phyloP scores from a whole-genome alignment of 2,329 filamentous ascomycete species.

The Apiospora kogelbergensis region DNA sequence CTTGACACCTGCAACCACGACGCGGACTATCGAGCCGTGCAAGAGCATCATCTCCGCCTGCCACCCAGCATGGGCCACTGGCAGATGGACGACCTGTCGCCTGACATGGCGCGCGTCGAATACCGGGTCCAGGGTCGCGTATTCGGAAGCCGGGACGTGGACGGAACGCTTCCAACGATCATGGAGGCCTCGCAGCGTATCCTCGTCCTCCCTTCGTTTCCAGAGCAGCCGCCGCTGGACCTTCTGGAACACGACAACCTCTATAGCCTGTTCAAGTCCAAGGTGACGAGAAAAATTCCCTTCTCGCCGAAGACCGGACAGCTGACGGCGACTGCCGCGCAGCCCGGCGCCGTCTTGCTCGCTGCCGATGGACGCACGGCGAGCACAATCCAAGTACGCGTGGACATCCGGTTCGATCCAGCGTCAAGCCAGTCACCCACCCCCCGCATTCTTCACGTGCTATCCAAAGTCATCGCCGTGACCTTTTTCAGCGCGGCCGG shows the following conservation, averaged over 20 bases:
- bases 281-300: slow-evolving; percentile 53
- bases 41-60: slow-evolving; percentile 51
- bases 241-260: slow-evolving; percentile 46
- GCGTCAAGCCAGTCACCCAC: slow-evolving; percentile 40
- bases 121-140: slow-evolving; percentile 52
- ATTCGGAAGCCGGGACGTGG: slow-evolving; percentile 31
- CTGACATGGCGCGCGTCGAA: slow-evolving; percentile 53
- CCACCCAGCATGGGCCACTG: slow-evolving; percentile 54
- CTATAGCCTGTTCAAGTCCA: slow-evolving; percentile 50
- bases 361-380: slow-evolving; percentile 47
- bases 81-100: slow-evolving; percentile 54
- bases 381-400: slow-evolving; percentile 39
- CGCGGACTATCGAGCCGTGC: slow-evolving; percentile 42
- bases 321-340: slow-evolving; percentile 43
- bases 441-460: slow-evolving; percentile 48
- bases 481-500: slow-evolving; percentile 52
- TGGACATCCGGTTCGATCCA: slow-evolving; percentile 50
- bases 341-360: slow-evolving; percentile 50
- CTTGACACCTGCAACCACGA: slow-evolving; percentile 54
- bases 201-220: slow-evolving; percentile 49
- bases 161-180: slow-evolving; percentile 27
- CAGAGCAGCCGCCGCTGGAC: slow-evolving; percentile 52
- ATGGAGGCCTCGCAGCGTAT: slow-evolving; percentile 45
- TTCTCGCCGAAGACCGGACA: slow-evolving; percentile 51
- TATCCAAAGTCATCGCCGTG: slow-evolving; percentile 50